A percentile compares a stretch with the other conserved stretches of the same genome.
These are phyloP conservation scores for Colletotrichum navitas DNA, from an alignment of 2,329 filamentous ascomycete species.

Conservation along the genomic window DNA sequence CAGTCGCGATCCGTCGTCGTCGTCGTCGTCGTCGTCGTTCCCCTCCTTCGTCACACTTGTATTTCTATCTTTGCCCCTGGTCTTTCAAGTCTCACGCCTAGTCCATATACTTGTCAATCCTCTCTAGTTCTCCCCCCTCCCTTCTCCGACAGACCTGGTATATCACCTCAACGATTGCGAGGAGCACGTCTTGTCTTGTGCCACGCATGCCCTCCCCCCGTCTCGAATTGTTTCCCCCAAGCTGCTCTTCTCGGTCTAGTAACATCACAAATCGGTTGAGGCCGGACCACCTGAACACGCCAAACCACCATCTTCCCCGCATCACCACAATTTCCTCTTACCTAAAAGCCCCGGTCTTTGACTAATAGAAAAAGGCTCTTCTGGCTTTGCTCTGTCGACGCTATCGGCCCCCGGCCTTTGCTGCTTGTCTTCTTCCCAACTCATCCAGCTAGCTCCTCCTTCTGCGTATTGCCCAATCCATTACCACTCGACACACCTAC, in stretches of 20 bases:
- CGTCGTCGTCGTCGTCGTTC: too few species aligned
- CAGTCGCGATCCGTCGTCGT: constrained; percentile 13
- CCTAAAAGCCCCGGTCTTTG: constrained; percentile 59
- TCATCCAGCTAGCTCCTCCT: neutral
- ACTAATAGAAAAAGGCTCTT: constrained; percentile 59
- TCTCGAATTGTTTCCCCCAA: constrained; percentile 17
- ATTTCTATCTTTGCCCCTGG: constrained; percentile 15
- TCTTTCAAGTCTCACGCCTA: constrained; percentile 9
- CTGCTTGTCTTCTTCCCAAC: constrained; percentile 41
- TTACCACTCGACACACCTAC: constrained; percentile 1
- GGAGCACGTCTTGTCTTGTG: constrained; percentile 41
- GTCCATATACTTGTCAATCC: constrained; percentile 5
- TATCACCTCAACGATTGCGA: constrained; percentile 43
- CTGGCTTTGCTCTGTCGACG: constrained; percentile 35
- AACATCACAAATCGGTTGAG: constrained; percentile 42
- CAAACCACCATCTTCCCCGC: constrained; percentile 55
- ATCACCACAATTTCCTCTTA: constrained; percentile 58
- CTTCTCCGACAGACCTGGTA: neutral
- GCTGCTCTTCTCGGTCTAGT: constrained; percentile 43
- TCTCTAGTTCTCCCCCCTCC: constrained; percentile 2
- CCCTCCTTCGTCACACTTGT: too few species aligned
- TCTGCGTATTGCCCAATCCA: constrained; percentile 5
- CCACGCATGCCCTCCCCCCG: constrained; percentile 45
- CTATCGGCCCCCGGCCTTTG: constrained; percentile 33
- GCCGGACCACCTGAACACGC: constrained; percentile 41